phyloP scores from a whole-genome alignment of 2,329 filamentous ascomycete genomes.

The Colletotrichum acutatum region DNA sequence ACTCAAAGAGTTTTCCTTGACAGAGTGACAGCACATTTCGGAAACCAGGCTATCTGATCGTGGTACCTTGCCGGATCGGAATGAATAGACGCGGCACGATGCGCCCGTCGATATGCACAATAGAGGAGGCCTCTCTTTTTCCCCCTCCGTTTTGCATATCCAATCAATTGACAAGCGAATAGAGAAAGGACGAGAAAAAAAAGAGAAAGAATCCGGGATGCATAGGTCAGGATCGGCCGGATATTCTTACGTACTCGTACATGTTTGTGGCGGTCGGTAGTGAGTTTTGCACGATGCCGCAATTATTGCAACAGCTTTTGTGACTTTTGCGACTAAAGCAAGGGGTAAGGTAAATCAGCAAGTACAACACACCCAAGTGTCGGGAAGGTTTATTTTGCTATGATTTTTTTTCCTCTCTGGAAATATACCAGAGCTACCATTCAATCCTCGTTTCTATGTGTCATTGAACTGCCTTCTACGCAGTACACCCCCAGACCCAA shows the following conservation, averaged over 20 bases:
- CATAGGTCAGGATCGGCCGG: no score
- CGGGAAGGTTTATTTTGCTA: not conserved
- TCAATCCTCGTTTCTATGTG: not conserved
- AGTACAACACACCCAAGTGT: not conserved
- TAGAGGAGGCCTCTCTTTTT: conserved; percentile 8
- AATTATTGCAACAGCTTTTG: conserved; percentile 20
- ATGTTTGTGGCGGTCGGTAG: not conserved
- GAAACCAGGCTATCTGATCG: not conserved
- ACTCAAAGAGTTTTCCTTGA: no score
- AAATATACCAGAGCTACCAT: no score
- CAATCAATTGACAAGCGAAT: no score
- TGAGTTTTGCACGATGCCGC: conserved; percentile 12
- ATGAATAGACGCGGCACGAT: not conserved
- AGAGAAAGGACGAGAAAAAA: no score
- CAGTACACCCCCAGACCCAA: not conserved
- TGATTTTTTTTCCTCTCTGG: not conserved
- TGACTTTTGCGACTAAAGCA: not conserved
- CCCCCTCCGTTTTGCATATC: not conserved
- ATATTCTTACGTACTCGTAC: not conserved
- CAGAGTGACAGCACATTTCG: not conserved
- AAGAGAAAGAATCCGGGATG: no score
- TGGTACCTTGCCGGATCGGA: conserved; percentile 1
- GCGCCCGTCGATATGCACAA: conserved; percentile 18
- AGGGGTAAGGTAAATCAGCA: not conserved
- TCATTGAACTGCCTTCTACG: not conserved